Evolutionary conservation across 129 eudicot genomes (phyloP), one percentile per base, ranked within the genome.

Genomic region (Arctium minus): DNA sequence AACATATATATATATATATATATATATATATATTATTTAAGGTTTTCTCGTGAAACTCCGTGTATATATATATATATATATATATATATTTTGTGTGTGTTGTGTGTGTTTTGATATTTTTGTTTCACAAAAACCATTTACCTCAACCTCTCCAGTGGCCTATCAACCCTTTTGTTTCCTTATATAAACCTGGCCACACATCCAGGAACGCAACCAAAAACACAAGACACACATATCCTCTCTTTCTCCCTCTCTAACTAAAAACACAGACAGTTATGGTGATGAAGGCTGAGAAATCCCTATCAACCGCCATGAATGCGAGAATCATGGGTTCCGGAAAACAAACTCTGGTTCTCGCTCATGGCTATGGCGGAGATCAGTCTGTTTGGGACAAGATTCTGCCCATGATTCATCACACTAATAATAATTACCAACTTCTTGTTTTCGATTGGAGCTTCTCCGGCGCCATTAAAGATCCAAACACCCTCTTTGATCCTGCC

Each of bases 321-420:
- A 86, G 82, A 81, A 73, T 91, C 27, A 29, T 88, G 2, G 94
- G 97, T 10, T 89, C 96, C 22, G 97, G 92, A 31, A 85, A 76
- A 30, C 84, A 88, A 69, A 90, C 94, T 4, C 30, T 94, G 75
- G 86, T 94, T 73, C 87, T 94, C 31, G 96, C 92, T 22, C 98
- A 94, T 85, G 98, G 98, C 11, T 94, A 79, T 78, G 98, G 98
- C 6, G 90, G 90, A 56, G 97, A 94, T 73, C 97, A 94, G 78
- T 88, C 97, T 76, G 46, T 91, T 77, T 94, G 98, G 98, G 97
- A 92, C 86, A 89, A 91, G 71, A 72, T 94, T 38, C 30, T 86
- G 15, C 92, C 93, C 15, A 22, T 22, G 27, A 27, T 18, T 65
- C 74, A 84, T 38, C 80, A 79, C 48, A 37, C 86, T 44, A 84